phyloP scores from a whole-genome alignment of 768 basidiomycete species.

The Agaricus blazei region DNA sequence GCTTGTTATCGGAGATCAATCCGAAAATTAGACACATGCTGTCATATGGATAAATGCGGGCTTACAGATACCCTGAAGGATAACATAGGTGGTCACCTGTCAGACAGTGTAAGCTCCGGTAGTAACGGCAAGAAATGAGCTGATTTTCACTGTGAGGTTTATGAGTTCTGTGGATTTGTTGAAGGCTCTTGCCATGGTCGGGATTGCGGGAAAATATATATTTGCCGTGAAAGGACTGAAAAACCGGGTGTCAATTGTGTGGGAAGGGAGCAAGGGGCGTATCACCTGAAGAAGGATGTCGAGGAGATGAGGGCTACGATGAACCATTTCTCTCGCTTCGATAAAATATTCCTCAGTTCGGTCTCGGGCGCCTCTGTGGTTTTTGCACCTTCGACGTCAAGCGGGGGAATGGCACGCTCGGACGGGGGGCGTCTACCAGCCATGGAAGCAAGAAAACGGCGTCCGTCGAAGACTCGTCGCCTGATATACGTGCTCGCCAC shows the following conservation, averaged over 20 bases:
- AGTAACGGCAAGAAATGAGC: background rate
- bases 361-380: too few relatives aligned
- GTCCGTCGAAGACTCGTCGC: too few relatives aligned
- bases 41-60: background rate
- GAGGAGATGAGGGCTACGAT: constrained; percentile 54
- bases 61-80: constrained; percentile 44
- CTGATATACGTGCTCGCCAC: too few relatives aligned
- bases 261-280: background rate
- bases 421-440: too few relatives aligned
- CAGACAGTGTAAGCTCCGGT: background rate
- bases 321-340: constrained; percentile 58
- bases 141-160: constrained; percentile 57
- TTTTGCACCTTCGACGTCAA: too few relatives aligned
- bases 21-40: background rate
- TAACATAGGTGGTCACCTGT: constrained; percentile 65
- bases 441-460: too few relatives aligned
- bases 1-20: constrained; percentile 17
- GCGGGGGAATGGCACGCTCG: too few relatives aligned
- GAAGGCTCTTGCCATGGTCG: constrained; percentile 57
- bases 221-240: constrained; percentile 65
- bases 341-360: constrained; percentile 40
- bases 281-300: constrained; percentile 60
- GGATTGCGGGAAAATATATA: constrained; percentile 79
- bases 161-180: constrained; percentile 64
- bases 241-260: background rate